Percentiles rank a stretch among this genome's conserved stretches.
Conservation (phyloP, 2,329 filamentous ascomycete species). For the Proliferodiscus dingleyae region DNA sequence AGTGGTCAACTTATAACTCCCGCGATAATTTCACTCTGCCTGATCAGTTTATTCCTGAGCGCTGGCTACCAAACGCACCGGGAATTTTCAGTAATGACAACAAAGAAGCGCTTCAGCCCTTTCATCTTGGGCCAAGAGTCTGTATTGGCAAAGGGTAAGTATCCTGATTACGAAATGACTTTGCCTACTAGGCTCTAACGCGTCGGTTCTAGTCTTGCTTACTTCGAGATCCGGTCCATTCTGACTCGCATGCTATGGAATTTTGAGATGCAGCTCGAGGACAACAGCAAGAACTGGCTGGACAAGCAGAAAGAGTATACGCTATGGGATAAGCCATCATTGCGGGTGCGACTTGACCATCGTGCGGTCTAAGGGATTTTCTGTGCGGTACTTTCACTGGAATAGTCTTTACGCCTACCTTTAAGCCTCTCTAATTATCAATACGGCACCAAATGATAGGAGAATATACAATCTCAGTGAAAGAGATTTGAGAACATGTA, state of each 20-base stretch:
- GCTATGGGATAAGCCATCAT: constrained; percentile 33
- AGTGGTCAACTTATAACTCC: constrained; percentile 11
- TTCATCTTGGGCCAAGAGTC: constrained; percentile 17
- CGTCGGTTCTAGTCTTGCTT: constrained; percentile 12
- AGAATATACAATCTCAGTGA: too few species aligned
- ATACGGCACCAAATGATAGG: too few species aligned
- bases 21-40: constrained; percentile 26
- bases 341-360: constrained; percentile 1
- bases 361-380: neutral
- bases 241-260: constrained; percentile 19
- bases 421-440: too few species aligned
- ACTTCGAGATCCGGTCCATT: constrained; percentile 20
- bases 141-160: constrained; percentile 20
- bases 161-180: neutral
- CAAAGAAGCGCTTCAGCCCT: constrained; percentile 14
- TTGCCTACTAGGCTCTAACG: neutral
- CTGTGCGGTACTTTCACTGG: too few species aligned
- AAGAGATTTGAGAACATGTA: too few species aligned
- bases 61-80: constrained; percentile 31
- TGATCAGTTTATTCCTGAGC: constrained; percentile 18
- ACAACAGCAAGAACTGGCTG: constrained; percentile 14
- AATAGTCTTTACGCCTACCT: too few species aligned
- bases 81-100: constrained; percentile 8
- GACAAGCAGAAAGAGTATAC: constrained; percentile 35
- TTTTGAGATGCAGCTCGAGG: constrained; percentile 16